Base-by-base conservation (phyloP, 2,329 filamentous ascomycete species). In the Raffaelea albimanens region DNA sequence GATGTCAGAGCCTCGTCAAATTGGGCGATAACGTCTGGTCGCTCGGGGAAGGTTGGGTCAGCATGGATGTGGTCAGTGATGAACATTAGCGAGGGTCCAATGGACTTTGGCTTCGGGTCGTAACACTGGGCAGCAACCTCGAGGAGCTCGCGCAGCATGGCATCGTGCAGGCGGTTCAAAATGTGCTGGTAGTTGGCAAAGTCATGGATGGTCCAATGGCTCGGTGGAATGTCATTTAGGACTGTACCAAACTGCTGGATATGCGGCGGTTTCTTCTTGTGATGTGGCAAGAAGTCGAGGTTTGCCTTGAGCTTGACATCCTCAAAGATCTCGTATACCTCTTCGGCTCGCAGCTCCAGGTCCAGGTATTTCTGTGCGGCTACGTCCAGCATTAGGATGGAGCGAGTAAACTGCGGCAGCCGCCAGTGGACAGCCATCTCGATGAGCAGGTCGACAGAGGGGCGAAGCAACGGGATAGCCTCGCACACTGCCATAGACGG, bases 81-180 rank as follows among this genome's bases (percentile, higher is more conserved):
- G 31, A 58, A 83, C 75, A 97, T 82, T 25, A 94, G 77, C 14
- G 82, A 80, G 5, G 55, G 48, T 16, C 83, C 87, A 20, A 95
- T 81, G 36, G 83, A 80, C 5, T 87, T 88, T 11, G 88, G 82
- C 58, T 95, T 96, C n/a, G 76, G 67, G 53, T 95, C 89, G 64
- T 91, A 98, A 56, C 87, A 91, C 69, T 91, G 83, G 63, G 96
- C 77, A n/a, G 85, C 72, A 54, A 90, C 83, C 63, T 87, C 96
- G 18, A 98, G 74, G 48, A 58, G 48, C 59, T 97, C 91, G 46
- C 90, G 81, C 42, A 96, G 71, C 22, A 97, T 69, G 10, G 83
- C 80, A 57, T 96, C 89, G 58, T 97, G 82, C 36, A 97, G 67
- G 25, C 75, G 78, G 33, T 77, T 75, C 7, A 98, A 71, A 16